Evolutionary conservation across 352 stramenopile species (phyloP).

Genomic region (Elongisporangium undulatum): DNA sequence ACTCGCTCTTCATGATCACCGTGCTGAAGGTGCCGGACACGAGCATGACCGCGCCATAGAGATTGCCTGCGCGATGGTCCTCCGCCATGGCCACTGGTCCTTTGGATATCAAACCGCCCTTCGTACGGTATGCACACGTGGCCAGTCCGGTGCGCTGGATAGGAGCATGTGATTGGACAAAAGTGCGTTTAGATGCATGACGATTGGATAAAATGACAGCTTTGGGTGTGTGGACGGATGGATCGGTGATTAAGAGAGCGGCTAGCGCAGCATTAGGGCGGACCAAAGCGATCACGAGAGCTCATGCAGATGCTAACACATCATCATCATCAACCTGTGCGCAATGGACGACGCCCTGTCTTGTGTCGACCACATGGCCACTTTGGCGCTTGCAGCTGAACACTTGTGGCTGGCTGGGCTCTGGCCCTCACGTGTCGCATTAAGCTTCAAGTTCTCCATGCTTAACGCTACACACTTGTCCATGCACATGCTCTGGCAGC

Average conservation of each 20-base stretch:
- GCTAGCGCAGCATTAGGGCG: not conserved
- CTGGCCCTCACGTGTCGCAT: not conserved
- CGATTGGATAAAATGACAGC: not conserved
- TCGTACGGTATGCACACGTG: not conserved
- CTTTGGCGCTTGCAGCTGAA: not conserved
- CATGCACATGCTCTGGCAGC: no score
- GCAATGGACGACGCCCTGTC: not conserved
- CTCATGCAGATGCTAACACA: not conserved
- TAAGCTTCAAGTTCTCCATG: not conserved
- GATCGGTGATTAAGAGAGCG: no score
- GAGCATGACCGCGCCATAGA: constrained; percentile 67
- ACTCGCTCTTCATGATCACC: constrained; percentile 85
- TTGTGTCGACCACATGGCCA: not conserved
- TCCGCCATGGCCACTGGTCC: not conserved
- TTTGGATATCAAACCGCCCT: not conserved
- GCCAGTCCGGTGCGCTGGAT: not conserved
- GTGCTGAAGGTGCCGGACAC: constrained; percentile 82
- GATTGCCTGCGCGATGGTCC: constrained; percentile 24
- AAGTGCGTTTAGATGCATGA: not conserved
- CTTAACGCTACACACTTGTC: not conserved
- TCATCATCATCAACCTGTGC: not conserved
- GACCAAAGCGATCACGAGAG: not conserved
- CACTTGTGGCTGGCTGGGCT: not conserved
- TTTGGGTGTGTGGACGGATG: not conserved
- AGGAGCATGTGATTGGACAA: not conserved